A percentile compares a stretch with the other conserved stretches of the same genome.
Conservation (phyloP, 495 filamentous ascomycete species). For the Elaphomyces granulatus region DNA sequence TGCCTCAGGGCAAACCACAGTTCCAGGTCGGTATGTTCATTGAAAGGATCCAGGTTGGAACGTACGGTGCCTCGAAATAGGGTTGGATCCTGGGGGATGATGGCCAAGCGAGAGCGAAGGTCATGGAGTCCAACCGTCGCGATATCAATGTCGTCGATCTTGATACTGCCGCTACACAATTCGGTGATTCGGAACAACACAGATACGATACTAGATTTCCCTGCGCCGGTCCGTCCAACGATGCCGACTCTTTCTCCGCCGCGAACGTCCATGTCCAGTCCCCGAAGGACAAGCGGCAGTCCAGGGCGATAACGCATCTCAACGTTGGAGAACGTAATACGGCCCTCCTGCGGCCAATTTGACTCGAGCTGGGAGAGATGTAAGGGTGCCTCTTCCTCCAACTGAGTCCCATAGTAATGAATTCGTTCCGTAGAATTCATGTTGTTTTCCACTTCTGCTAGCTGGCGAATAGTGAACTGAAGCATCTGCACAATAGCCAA, state of each 20-base stretch:
- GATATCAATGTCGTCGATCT: slow-evolving; percentile 85
- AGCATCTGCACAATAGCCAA: slow-evolving; percentile 91
- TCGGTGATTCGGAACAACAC: slow-evolving; percentile 86
- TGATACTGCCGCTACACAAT: slow-evolving; percentile 67
- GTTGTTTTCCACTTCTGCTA: slow-evolving; percentile 92
- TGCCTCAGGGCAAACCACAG: slow-evolving; percentile 78
- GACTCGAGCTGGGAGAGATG: slow-evolving; percentile 49
- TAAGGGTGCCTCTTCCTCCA: slow-evolving; percentile 79
- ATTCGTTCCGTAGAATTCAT: slow-evolving; percentile 95
- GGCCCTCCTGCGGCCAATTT: slow-evolving; percentile 71
- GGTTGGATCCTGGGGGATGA: slow-evolving; percentile 94
- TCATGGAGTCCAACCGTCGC: slow-evolving; percentile 70
- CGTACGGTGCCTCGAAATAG: slow-evolving; percentile 87
- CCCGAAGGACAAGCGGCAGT: slow-evolving; percentile 71
- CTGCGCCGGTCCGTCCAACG: slow-evolving; percentile 85
- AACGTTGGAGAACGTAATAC: slow-evolving; percentile 72
- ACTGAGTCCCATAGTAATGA: slow-evolving; percentile 75
- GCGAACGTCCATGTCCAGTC: slow-evolving; percentile 57
- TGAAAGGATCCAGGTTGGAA: slow-evolving; percentile 84
- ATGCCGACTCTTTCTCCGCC: slow-evolving; percentile 89
- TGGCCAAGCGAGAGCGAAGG: slow-evolving; percentile 74
- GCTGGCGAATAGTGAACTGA: slow-evolving; percentile 85
- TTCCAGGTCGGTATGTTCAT: slow-evolving; percentile 72
- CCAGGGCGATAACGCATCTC: slow-evolving; percentile 82
- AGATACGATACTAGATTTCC: slow-evolving; percentile 90